Conservation (phyloP, 495 filamentous ascomycete genomes). For the Hypoxylon lenormandii region DNA sequence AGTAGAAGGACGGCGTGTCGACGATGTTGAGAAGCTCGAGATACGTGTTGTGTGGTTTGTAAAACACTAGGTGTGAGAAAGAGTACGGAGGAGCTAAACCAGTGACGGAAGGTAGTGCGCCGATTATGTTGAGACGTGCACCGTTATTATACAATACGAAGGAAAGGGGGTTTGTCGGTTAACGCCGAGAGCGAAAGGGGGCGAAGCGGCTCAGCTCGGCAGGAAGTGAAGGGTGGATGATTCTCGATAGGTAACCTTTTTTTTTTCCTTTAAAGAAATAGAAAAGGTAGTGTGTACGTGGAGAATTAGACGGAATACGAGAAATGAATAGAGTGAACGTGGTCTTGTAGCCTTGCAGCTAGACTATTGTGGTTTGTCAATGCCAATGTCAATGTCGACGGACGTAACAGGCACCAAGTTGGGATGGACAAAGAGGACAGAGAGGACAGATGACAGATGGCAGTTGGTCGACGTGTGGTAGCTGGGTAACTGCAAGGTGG, state of each 20-base stretch:
- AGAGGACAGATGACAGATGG: background rate
- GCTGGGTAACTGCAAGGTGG: conserved; percentile 2
- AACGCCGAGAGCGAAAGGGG: conserved; percentile 22
- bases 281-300: background rate
- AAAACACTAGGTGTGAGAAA: conserved; percentile 20
- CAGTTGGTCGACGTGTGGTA: conserved; percentile 19
- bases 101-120: conserved; percentile 42
- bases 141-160: conserved; percentile 26
- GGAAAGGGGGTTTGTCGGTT: conserved; percentile 16
- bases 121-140: conserved; percentile 37
- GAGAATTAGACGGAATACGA: conserved; percentile 21
- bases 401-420: background rate
- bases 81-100: conserved; percentile 36
- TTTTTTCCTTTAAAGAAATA: conserved; percentile 5
- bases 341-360: conserved; percentile 2
- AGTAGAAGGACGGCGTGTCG: conserved; percentile 20
- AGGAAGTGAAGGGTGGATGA: background rate
- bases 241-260: conserved; percentile 2
- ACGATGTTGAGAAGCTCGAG: conserved; percentile 6
- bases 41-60: conserved; percentile 23
- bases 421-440: conserved; percentile 8
- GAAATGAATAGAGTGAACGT: conserved; percentile 38
- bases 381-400: background rate
- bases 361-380: conserved; percentile 4
- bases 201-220: conserved; percentile 24